Evolutionary conservation across 495 filamentous ascomycete genomes (phyloP).

Genomic region (Lichenothelia convexa): DNA sequence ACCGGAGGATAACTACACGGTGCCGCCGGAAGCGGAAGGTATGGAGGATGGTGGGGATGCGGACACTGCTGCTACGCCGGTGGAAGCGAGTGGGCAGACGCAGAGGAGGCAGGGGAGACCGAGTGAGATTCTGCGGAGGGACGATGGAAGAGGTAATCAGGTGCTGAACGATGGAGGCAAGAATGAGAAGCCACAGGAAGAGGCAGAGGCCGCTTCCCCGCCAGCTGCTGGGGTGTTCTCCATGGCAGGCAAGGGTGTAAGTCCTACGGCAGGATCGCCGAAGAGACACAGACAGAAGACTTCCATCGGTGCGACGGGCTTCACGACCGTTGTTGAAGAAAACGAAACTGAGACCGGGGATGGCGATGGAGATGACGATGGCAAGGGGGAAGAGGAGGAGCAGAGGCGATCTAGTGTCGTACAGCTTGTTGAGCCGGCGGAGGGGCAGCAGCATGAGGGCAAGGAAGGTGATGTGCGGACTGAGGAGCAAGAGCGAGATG

Average conservation of each 20-base stretch:
- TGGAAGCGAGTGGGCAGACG: conserved; percentile 2
- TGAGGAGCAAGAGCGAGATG: background rate
- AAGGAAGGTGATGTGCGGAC: background rate
- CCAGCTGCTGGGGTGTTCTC: too few species aligned
- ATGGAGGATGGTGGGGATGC: conserved; percentile 18
- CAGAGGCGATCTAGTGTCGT: too few species aligned
- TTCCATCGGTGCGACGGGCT: conserved; percentile 1
- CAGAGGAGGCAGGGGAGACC: background rate
- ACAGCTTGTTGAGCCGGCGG: too few species aligned
- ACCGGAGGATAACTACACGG: conserved; percentile 84
- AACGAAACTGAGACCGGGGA: conserved; percentile 4
- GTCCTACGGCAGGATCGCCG: conserved; percentile 9
- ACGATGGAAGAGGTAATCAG: background rate
- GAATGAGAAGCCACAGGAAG: too few species aligned
- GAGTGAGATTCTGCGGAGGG: conserved; percentile 2
- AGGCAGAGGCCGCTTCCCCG: too few species aligned
- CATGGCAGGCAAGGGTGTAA: too few species aligned
- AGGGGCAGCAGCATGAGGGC: too few species aligned
- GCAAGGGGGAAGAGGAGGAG: background rate
- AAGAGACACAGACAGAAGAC: conserved; percentile 14
- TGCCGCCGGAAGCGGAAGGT: conserved; percentile 84
- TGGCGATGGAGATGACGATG: background rate
- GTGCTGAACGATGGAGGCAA: too few species aligned
- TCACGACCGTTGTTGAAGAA: conserved; percentile 11
- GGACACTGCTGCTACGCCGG: conserved; percentile 2